phyloP scores from a whole-genome alignment of 2,329 filamentous ascomycete genomes.

The Diaporthe humulicola region DNA sequence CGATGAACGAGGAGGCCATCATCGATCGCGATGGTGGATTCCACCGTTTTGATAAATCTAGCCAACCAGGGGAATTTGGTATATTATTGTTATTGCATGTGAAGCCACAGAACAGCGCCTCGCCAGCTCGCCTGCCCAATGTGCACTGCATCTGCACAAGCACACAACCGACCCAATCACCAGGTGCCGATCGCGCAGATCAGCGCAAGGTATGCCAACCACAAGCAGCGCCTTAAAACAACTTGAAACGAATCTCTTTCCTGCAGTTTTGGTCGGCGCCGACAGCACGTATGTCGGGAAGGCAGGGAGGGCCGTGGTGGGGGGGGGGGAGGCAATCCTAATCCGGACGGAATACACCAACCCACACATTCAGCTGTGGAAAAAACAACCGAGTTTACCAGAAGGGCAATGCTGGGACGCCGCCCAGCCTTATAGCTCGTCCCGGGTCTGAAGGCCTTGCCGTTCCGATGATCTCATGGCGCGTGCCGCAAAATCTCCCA shows the following conservation, averaged over 20 bases:
- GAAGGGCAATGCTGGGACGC: not conserved
- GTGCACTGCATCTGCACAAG: slow-evolving; percentile 10
- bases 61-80: not conserved
- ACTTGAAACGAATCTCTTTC: slow-evolving; percentile 10
- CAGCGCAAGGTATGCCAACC: slow-evolving; percentile 17
- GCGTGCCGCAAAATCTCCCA: slow-evolving; percentile 6
- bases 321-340: not conserved
- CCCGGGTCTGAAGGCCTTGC: slow-evolving; percentile 7
- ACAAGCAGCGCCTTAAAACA: slow-evolving; percentile 12
- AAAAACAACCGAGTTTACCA: not conserved
- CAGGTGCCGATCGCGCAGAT: slow-evolving; percentile 24
- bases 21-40: slow-evolving; percentile 12
- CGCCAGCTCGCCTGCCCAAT: not conserved
- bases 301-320: too few species aligned
- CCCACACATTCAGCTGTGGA: not conserved
- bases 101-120: slow-evolving; percentile 14
- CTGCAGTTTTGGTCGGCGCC: slow-evolving; percentile 18
- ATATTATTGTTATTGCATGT: slow-evolving; percentile 1
- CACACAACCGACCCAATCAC: slow-evolving; percentile 22
- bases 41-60: not conserved
- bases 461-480: slow-evolving; percentile 17
- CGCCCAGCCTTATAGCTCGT: not conserved
- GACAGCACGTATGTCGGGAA: not conserved
- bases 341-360: not conserved
- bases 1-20: not conserved